Conservation (phyloP, 192 early-diverging fungal genomes). For the Kickxella alabastrina region DNA sequence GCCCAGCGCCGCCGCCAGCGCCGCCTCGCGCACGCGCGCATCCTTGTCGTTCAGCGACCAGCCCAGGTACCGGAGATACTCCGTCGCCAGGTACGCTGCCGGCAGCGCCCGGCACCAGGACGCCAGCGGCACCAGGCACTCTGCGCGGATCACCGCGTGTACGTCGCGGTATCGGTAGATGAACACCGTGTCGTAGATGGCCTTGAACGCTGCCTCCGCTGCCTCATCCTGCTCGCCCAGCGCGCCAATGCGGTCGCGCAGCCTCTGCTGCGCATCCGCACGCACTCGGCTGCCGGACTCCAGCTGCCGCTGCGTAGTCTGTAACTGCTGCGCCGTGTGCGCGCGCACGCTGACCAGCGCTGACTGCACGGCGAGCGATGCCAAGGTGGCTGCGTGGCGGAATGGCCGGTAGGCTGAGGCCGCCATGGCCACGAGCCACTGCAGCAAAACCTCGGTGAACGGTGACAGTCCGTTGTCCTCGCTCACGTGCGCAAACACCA, state of each 20-base stretch:
- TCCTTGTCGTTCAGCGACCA: constrained; percentile 84
- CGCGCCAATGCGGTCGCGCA: constrained; percentile 24
- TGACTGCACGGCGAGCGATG: constrained; percentile 62
- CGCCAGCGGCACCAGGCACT: constrained; percentile 80
- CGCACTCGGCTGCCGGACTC: constrained; percentile 53
- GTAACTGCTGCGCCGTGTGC: constrained; percentile 57
- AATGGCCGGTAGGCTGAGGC: constrained; percentile 83
- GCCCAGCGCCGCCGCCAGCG: constrained; percentile 59
- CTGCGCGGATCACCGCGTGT: constrained; percentile 75
- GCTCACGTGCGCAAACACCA: constrained; percentile 57
- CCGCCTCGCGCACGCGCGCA: constrained; percentile 65
- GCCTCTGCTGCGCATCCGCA: constrained; percentile 2
- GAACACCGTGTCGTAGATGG: constrained; percentile 84
- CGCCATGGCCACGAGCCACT: constrained; percentile 67
- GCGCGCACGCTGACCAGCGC: constrained; percentile 67
- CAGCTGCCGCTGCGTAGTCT: constrained; percentile 67
- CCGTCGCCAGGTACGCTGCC: constrained; percentile 65
- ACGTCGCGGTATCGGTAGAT: constrained; percentile 86
- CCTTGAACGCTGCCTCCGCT: constrained; percentile 59
- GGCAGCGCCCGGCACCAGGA: constrained; percentile 72
- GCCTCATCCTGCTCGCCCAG: constrained; percentile 57
- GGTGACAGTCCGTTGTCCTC: constrained; percentile 28
- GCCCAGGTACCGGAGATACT: constrained; percentile 79
- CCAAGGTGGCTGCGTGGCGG: constrained; percentile 80
- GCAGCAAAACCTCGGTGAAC: constrained; percentile 59